Base-by-base conservation (phyloP, 768 basidiomycete genomes). In the Leccinellum rugosiceps region DNA sequence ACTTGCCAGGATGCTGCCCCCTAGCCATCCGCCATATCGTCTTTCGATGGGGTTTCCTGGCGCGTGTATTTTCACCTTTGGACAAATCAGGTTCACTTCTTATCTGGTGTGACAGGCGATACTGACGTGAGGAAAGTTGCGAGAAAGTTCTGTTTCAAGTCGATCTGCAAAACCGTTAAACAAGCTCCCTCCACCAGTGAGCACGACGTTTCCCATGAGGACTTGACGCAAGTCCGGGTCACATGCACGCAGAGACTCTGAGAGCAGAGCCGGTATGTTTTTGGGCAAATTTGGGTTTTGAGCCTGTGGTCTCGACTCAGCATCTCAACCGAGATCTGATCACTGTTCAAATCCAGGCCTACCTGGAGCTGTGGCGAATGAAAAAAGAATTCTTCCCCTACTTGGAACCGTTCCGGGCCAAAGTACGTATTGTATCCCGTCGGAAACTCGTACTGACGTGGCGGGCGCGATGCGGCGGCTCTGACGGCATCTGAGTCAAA, bases 1-100 rank as follows among this genome's bases (percentile, higher is more conserved):
- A 67, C 91, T 94, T 1, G 90, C 95, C 48, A 98, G 78, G 65
- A 98, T 96, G 62, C 91, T 94, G 28, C 96, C 97, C 11, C 97
- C 97, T 7, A 99, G 76, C 97, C 97, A 99, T 19, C 90, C 87
- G 14, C 94, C 90, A 70, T 93, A 97, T 56, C 88, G 83, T 47
- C 96, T 83, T 71, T 98, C 97, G 50, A 87, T 80, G 0, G 91
- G 85, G 66, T 94, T 94, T 11, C 94, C 94, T 3, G 97, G 89
- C 1, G 94, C 88, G 65, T 96, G 92, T 41, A 96, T 88, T 78
- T 94, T 95, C 56, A 91, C 83, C 86, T 95, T 73, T 63, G 74
- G 61, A 44, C n/a, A 46, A 32, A 44, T 67, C 21, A 60, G n/a
- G 53, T 60, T 44, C 47, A 50, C 17, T n/a, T n/a, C 43, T 30